These are phyloP conservation scores for Colletotrichum godetiae DNA, from an alignment of 2,329 filamentous ascomycete genomes.

Conservation along the genomic window DNA sequence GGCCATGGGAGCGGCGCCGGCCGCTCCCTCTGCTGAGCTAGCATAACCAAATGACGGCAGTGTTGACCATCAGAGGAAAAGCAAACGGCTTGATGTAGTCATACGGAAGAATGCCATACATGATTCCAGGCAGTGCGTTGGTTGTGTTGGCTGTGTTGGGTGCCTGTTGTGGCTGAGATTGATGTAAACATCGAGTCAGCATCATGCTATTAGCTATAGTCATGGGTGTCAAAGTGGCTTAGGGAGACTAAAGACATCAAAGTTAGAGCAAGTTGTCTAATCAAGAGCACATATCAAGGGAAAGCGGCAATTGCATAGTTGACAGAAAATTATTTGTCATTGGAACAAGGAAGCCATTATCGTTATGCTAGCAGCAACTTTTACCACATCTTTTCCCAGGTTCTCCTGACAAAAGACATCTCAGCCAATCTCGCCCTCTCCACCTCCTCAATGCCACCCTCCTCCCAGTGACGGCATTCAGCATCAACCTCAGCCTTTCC, in stretches of 20 bases:
- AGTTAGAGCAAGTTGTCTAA: too few species aligned
- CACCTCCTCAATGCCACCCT: slow-evolving; percentile 59
- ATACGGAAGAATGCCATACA: not conserved
- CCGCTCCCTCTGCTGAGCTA: not conserved
- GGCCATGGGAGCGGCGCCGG: not conserved
- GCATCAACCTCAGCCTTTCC: slow-evolving; percentile 75
- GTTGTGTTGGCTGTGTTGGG: too few species aligned
- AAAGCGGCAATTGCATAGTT: not conserved
- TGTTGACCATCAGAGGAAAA: not conserved
- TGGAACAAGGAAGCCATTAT: slow-evolving; percentile 10
- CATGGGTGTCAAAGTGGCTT: too few species aligned
- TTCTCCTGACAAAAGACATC: slow-evolving; percentile 49
- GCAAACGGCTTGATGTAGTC: not conserved
- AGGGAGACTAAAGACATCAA: too few species aligned
- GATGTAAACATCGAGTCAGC: too few species aligned
- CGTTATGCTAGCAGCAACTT: not conserved
- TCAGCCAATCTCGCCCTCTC: slow-evolving; percentile 48
- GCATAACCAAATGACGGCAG: not conserved
- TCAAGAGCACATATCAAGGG: not conserved
- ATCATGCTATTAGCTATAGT: too few species aligned
- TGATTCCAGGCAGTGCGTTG: not conserved
- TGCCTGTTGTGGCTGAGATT: too few species aligned
- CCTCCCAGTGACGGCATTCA: slow-evolving; percentile 56
- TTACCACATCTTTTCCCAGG: slow-evolving; percentile 54
- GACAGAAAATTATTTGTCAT: not conserved